Percentiles rank a stretch among this genome's conserved stretches.
phyloP scores from a whole-genome alignment of 768 basidiomycete species.

The Phlegmacium glaucopus region DNA sequence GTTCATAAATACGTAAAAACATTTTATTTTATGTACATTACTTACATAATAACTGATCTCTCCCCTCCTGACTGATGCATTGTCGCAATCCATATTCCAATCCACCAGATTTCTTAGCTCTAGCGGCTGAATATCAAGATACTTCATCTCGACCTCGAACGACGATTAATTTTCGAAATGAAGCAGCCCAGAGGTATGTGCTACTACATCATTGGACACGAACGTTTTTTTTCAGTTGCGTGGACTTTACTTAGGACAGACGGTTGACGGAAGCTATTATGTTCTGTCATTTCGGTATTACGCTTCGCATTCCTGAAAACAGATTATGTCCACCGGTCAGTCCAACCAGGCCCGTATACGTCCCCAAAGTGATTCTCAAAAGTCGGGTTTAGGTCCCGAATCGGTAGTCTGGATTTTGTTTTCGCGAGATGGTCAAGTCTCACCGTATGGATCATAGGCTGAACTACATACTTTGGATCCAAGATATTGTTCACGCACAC shows the following conservation, averaged over 20 bases:
- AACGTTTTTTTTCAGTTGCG: not conserved
- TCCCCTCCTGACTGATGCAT: too few relatives aligned
- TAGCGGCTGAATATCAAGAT: conserved; percentile 52
- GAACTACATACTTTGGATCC: conserved; percentile 86
- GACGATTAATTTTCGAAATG: conserved; percentile 74
- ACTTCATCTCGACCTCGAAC: conserved; percentile 17
- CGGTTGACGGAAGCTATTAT: conserved; percentile 78
- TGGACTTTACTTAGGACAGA: conserved; percentile 39
- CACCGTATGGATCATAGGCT: conserved; percentile 46
- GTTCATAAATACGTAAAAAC: too few relatives aligned
- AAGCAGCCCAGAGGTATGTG: conserved; percentile 62
- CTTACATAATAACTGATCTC: too few relatives aligned
- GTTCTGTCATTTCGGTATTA: conserved; percentile 66
- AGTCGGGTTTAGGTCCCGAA: conserved; percentile 57
- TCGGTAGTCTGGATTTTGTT: conserved; percentile 38
- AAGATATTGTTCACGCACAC: conserved; percentile 55
- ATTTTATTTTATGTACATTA: too few relatives aligned
- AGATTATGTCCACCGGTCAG: conserved; percentile 86
- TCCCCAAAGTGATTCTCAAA: not conserved
- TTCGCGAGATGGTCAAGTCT: not conserved
- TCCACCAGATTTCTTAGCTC: conserved; percentile 50
- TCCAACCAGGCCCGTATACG: too few relatives aligned
- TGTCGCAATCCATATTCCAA: conserved; percentile 34
- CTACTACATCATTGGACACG: not conserved
- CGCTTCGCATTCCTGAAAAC: conserved; percentile 59